Evolutionary conservation across 2,329 filamentous ascomycete species (phyloP).

Genomic region (Seiridium unicorne): DNA sequence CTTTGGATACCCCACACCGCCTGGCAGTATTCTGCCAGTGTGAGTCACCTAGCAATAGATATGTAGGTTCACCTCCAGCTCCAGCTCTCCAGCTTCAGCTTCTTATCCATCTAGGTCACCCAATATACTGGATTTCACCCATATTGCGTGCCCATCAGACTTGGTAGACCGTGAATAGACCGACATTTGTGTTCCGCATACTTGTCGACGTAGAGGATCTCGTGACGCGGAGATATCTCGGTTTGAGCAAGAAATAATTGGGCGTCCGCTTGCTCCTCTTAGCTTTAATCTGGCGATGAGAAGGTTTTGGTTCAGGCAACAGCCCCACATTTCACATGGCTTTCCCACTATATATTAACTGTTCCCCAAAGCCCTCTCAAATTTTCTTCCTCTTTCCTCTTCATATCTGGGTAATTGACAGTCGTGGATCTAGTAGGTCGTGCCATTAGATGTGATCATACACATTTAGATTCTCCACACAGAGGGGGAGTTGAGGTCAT

Average conservation of each 20-base stretch:
- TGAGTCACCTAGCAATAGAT: too few species aligned
- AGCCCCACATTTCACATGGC: background rate
- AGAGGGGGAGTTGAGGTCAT: background rate
- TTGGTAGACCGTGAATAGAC: background rate
- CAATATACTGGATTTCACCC: too few species aligned
- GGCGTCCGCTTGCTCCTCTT: background rate
- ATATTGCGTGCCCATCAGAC: background rate
- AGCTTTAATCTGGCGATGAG: background rate
- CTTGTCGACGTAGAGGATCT: background rate
- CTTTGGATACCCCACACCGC: background rate
- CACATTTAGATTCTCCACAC: background rate
- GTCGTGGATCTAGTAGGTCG: background rate
- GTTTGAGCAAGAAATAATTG: background rate
- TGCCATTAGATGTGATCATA: background rate
- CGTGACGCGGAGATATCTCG: background rate
- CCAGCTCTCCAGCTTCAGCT: too few species aligned
- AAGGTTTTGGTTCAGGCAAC: background rate
- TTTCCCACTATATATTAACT: constrained; percentile 1
- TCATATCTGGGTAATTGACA: background rate
- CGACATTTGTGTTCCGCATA: background rate
- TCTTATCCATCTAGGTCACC: too few species aligned
- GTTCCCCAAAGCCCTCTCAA: background rate
- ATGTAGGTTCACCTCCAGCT: too few species aligned
- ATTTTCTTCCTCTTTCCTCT: constrained; percentile 1
- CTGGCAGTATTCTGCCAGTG: too few species aligned